Conservation (phyloP, 345 rosid genomes). For the Citrus unshiu region DNA sequence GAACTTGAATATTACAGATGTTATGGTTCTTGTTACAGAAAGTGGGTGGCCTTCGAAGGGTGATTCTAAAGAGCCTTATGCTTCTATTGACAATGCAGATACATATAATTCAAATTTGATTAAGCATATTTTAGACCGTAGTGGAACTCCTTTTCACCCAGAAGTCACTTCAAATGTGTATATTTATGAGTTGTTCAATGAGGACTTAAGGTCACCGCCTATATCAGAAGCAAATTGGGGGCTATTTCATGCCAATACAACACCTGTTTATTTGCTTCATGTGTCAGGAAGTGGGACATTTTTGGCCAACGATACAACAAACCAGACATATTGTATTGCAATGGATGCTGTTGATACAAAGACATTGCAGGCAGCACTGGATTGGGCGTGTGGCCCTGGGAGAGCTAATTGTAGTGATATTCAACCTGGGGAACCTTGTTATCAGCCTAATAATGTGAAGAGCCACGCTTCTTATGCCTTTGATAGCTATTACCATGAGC, state of each 20-base stretch:
- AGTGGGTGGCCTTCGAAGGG: constrained; percentile 92
- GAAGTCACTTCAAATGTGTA: constrained; percentile 77
- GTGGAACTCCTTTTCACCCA: constrained; percentile 86
- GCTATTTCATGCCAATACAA: constrained; percentile 69
- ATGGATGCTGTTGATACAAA: constrained; percentile 66
- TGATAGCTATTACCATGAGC: constrained; percentile 93
- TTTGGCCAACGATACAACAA: constrained; percentile 91
- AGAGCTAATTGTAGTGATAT: constrained; percentile 84
- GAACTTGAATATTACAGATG: constrained; percentile 77
- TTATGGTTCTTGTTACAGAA: constrained; percentile 77
- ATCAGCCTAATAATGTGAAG: constrained; percentile 83
- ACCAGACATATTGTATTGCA: constrained; percentile 74
- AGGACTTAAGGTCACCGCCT: constrained; percentile 72
- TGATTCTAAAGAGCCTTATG: constrained; percentile 81
- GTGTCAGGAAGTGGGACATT: constrained; percentile 88
- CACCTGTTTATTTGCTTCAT: constrained; percentile 86
- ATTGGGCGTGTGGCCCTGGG: constrained; percentile 98
- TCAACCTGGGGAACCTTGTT: constrained; percentile 91
- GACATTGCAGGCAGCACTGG: constrained; percentile 88
- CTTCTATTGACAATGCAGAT: constrained; percentile 80
- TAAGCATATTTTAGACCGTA: constrained; percentile 74
- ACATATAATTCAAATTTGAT: constrained; percentile 85
- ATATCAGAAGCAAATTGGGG: constrained; percentile 94
- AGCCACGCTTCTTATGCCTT: constrained; percentile 91
- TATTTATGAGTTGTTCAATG: constrained; percentile 87